Evolutionary conservation across 2,329 filamentous ascomycete species (phyloP).

Genomic region (Cytospora paraplurivora): DNA sequence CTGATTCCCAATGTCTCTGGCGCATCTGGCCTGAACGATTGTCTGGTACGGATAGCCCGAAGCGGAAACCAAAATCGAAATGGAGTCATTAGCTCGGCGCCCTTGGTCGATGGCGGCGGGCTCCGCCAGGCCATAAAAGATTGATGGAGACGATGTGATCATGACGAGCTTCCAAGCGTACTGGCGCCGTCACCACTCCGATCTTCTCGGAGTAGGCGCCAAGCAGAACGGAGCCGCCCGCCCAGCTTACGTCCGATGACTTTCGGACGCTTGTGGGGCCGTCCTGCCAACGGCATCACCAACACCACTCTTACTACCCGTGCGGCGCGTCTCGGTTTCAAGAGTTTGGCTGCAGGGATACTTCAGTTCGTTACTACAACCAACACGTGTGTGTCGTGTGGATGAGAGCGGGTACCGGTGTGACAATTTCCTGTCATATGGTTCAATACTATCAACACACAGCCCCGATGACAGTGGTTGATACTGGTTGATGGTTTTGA

Average conservation of each 20-base stretch:
- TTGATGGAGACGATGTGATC: neutral
- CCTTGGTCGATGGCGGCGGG: neutral
- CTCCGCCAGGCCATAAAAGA: neutral
- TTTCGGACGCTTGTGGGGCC: neutral
- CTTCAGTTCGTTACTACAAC: neutral
- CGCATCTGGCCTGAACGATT: neutral
- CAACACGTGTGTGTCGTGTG: neutral
- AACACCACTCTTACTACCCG: neutral
- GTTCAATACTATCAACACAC: neutral
- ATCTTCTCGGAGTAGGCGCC: neutral
- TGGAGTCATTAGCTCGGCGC: neutral
- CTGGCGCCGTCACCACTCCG: neutral
- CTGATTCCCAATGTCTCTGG: neutral
- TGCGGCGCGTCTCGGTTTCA: conserved; percentile 2
- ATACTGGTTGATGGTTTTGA: too few relatives aligned
- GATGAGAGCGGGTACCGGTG: neutral
- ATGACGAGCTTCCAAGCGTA: neutral
- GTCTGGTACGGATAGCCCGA: conserved; percentile 3
- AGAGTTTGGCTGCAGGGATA: neutral
- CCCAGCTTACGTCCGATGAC: neutral
- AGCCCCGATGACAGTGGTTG: too few relatives aligned
- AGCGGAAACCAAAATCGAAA: neutral
- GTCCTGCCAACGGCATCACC: neutral
- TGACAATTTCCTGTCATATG: neutral
- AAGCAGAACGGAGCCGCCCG: neutral